Base-by-base conservation (phyloP, 768 basidiomycete species). In the Filobasidium wieringae region DNA sequence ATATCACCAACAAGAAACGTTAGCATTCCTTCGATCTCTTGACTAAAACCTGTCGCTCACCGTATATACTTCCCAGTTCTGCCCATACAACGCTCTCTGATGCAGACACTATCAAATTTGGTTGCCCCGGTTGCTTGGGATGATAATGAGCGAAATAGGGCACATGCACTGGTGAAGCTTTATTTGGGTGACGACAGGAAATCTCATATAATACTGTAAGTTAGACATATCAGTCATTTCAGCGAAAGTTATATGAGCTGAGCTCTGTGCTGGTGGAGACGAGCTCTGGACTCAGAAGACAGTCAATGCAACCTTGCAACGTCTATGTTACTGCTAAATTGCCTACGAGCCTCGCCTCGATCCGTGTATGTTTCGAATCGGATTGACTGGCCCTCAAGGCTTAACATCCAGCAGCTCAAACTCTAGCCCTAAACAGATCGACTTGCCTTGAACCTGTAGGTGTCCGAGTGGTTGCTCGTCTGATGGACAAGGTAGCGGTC, bases 91-190 rank as follows among this genome's bases (percentile, higher is more conserved):
- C 79, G 86, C 15, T 78, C 87, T 58, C 75, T 87, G 29, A 77
- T 84, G 1, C 89, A 95, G 70, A 76, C 86, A 3, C 77, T 93
- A 29, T 86, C 88, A 19, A 95, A 95, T 70, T 77, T 89, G 24
- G 79, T 92, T 31, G 88, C 91, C 1, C 79, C 79, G 7, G 87
- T 89, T 60, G 80, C 83, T 39, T 64, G 58, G 60, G 7, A 78
- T 84, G 43, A 77, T 80, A 60, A 69, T 76, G n/a, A 77, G 39
- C 51, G 36, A 69, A 22, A 72, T 85, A 31, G 88, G 85, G 86
- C 77, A 78, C 33, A 77, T 74, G 1, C 84, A 84, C 64, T 63
- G 29, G 43, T 67, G n/a, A 8, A 26, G 12, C 74, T 88, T 68
- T 78, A 77, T 53, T 77, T 86, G 0, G 87, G 88, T 83, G 86